Conservation (phyloP, 192 early-diverging fungal species). For the Linnemannia exigua region DNA sequence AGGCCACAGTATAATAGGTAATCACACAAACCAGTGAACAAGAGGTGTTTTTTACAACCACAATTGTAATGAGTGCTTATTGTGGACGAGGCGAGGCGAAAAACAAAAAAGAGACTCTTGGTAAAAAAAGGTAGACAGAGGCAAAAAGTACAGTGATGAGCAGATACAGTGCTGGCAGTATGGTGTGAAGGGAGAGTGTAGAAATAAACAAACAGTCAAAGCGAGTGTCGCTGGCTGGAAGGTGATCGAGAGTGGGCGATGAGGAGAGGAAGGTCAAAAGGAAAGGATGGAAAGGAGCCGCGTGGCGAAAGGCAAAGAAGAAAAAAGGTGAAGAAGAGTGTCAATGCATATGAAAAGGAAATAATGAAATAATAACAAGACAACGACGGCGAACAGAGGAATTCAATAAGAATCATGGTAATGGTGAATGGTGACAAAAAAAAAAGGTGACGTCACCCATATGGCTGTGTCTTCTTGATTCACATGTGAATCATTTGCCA, state of each 20-base stretch:
- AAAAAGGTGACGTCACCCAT: not conserved
- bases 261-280: not conserved
- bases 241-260: not conserved
- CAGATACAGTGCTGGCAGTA: not conserved
- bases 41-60: too few species aligned
- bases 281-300: not conserved
- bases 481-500: too few species aligned
- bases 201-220: not conserved
- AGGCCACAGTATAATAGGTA: not conserved
- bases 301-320: not conserved
- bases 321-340: not conserved
- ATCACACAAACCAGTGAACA: not conserved
- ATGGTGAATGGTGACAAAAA: not conserved
- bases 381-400: not conserved
- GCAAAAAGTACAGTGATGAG: not conserved
- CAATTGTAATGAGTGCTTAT: not conserved
- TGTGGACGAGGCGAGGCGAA: not conserved
- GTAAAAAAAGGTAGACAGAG: not conserved
- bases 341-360: conserved; percentile 4
- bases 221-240: not conserved
- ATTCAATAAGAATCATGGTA: not conserved
- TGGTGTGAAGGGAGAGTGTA: too few species aligned
- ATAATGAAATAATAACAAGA: conserved; percentile 4
- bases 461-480: too few species aligned
- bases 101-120: not conserved